Percentiles rank a stretch among this genome's conserved stretches.
Conservation (phyloP, 495 filamentous ascomycete species). For the Penicillium arizonense region DNA sequence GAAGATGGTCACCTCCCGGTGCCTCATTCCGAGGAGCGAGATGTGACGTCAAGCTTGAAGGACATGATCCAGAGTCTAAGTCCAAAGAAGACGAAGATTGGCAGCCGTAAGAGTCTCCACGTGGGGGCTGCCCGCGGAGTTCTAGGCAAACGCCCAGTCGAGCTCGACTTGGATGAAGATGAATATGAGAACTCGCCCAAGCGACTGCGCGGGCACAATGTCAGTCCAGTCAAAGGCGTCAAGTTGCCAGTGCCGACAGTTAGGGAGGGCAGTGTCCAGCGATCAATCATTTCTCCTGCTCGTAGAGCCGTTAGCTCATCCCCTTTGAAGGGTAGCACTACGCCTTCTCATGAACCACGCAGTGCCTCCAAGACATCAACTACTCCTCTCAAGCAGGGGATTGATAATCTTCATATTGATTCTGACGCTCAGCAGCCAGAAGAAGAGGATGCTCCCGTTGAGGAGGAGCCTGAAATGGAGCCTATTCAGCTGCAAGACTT, state of each 20-base stretch:
- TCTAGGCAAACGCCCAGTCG: constrained; percentile 70
- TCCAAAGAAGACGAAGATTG: constrained; percentile 68
- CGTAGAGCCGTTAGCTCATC: constrained; percentile 34
- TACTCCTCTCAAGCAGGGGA: constrained; percentile 25
- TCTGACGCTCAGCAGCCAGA: constrained; percentile 21
- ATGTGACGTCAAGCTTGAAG: constrained; percentile 62
- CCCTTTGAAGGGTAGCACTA: constrained; percentile 34
- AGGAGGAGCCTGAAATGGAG: constrained; percentile 48
- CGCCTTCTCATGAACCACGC: constrained; percentile 30
- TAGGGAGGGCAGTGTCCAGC: constrained; percentile 60
- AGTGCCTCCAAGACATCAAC: constrained; percentile 12
- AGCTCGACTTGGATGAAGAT: constrained; percentile 69
- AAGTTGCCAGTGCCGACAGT: constrained; percentile 63
- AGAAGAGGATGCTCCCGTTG: constrained; percentile 13
- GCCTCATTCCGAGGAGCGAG: constrained; percentile 54
- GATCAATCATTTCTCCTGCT: constrained; percentile 50
- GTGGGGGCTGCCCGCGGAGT: constrained; percentile 73
- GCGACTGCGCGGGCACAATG: constrained; percentile 65
- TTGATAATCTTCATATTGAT: constrained; percentile 23
- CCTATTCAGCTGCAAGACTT: constrained; percentile 89
- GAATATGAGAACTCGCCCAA: constrained; percentile 63
- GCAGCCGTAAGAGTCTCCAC: constrained; percentile 72
- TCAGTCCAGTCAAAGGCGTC: constrained; percentile 76
- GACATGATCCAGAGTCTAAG: constrained; percentile 77
- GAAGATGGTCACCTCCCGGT: constrained; percentile 56